Evolutionary conservation across 2,329 filamentous ascomycete species (phyloP).

Genomic region (Botrytis sinoallii): DNA sequence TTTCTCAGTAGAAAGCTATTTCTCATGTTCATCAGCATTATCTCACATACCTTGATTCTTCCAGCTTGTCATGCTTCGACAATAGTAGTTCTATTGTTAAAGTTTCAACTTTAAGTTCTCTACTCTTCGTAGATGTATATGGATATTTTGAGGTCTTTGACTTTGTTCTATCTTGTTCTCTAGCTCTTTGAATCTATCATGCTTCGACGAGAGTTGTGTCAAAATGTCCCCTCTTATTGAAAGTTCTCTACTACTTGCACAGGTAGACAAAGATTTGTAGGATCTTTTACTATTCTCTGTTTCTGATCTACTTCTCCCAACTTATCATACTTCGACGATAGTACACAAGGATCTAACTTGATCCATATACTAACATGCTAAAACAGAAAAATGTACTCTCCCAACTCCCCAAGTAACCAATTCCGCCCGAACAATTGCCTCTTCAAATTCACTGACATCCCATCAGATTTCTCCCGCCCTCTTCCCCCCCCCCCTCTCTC

Average conservation of each 20-base stretch:
- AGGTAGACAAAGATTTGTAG: not conserved
- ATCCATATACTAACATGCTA: not conserved
- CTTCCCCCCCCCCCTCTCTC: not conserved
- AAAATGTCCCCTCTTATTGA: rapidly evolving
- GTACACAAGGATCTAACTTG: not conserved
- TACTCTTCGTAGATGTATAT: too few relatives aligned
- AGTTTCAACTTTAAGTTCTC: too few relatives aligned
- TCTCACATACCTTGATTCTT: too few relatives aligned
- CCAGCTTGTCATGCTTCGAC: too few relatives aligned
- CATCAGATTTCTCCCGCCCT: not conserved
- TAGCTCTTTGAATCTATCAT: rapidly evolving
- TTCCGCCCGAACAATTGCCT: too few relatives aligned
- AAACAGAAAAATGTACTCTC: not conserved
- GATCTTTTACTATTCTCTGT: not conserved
- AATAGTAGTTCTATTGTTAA: too few relatives aligned
- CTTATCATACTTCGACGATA: not conserved
- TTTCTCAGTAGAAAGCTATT: too few relatives aligned
- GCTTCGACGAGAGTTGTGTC: not conserved
- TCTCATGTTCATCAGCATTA: too few relatives aligned
- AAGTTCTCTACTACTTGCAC: not conserved
- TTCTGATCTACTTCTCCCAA: rapidly evolving
- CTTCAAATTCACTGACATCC: not conserved
- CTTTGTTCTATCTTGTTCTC: not conserved
- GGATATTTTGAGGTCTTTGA: too few relatives aligned
- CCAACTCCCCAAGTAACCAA: not conserved